Conservation (phyloP, 768 basidiomycete genomes). For the Tricholoma matsutake region DNA sequence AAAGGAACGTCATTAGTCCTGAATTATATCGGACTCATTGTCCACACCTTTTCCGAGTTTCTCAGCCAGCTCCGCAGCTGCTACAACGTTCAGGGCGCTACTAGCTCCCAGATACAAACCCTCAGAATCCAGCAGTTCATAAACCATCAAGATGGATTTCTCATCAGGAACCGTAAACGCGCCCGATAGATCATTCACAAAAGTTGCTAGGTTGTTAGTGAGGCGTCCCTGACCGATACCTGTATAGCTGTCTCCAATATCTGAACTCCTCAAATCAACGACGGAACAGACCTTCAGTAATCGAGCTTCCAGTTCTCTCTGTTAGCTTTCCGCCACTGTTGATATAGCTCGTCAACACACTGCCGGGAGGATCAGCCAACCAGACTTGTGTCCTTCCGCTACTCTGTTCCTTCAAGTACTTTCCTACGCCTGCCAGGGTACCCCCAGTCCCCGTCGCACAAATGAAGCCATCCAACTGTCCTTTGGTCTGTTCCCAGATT, state of each 20-base stretch:
- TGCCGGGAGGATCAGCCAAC: constrained; percentile 97
- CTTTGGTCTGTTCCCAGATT: constrained; percentile 88
- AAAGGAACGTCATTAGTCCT: not conserved
- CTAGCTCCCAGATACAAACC: constrained; percentile 95
- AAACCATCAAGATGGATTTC: constrained; percentile 91
- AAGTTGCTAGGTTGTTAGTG: constrained; percentile 85
- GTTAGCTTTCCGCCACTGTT: constrained; percentile 72
- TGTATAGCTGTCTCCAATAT: constrained; percentile 25
- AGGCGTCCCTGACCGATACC: constrained; percentile 97
- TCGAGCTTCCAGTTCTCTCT: constrained; percentile 82
- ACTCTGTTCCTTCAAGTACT: constrained; percentile 81
- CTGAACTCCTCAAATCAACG: not conserved
- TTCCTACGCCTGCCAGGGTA: constrained; percentile 87
- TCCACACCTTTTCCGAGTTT: constrained; percentile 75
- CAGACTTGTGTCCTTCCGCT: constrained; percentile 78
- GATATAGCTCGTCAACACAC: constrained; percentile 82
- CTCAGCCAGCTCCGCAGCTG: constrained; percentile 84
- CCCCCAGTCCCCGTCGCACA: constrained; percentile 97
- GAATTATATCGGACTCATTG: not conserved
- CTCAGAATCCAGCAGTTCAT: constrained; percentile 86
- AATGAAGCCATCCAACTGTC: constrained; percentile 83
- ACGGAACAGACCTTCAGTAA: constrained; percentile 75
- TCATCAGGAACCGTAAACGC: constrained; percentile 85
- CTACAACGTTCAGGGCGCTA: constrained; percentile 91
- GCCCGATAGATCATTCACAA: constrained; percentile 75